phyloP scores from a whole-genome alignment of 495 filamentous ascomycete genomes.

The Podospora didyma region DNA sequence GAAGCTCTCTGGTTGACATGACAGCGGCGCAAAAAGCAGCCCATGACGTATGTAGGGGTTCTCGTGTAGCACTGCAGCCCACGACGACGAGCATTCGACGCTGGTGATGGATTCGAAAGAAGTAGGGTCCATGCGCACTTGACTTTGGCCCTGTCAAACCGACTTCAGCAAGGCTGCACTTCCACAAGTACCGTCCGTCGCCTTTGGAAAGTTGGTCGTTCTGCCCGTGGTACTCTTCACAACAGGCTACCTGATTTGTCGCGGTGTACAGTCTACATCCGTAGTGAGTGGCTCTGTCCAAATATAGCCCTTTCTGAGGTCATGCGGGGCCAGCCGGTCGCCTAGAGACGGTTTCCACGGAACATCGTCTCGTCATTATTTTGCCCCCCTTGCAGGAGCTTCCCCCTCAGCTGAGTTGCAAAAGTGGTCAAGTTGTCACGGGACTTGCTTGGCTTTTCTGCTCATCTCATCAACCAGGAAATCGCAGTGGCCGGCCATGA shows the following conservation, averaged over 20 bases:
- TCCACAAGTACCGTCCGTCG: background rate
- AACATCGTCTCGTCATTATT: background rate
- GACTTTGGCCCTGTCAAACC: background rate
- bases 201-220: no score
- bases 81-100: background rate
- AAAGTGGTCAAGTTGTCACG: no score
- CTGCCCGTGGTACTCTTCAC: no score
- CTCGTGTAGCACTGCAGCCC: constrained; percentile 2
- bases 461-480: no score
- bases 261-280: no score
- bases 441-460: no score
- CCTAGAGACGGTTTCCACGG: background rate
- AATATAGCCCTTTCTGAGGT: constrained; percentile 9
- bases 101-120: background rate
- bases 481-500: no score
- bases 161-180: background rate
- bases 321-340: background rate
- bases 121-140: background rate
- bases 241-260: no score
- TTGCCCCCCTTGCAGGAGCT: background rate
- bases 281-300: constrained; percentile 1
- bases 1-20: background rate
- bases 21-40: background rate
- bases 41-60: constrained; percentile 14
- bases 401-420: background rate